Percentiles rank a stretch among this genome's conserved stretches.
phyloP scores from a whole-genome alignment of 129 eudicot species.

The Artemisia annua region DNA sequence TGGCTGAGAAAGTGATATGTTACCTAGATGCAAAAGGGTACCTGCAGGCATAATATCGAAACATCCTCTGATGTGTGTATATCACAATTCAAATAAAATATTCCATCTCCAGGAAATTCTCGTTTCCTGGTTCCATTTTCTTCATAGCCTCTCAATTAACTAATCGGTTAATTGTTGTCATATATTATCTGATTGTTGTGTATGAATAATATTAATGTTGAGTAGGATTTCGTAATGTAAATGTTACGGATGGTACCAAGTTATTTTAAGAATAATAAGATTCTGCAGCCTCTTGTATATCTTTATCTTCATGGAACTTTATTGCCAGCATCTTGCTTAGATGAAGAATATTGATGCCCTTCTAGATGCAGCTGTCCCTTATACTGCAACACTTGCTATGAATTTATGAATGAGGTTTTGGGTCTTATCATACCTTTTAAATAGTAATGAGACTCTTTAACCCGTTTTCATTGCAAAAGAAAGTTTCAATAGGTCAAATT shows the following conservation, averaged over 20 bases:
- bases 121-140: slow-evolving; percentile 38
- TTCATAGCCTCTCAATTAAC: slow-evolving; percentile 4
- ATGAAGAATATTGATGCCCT: no score
- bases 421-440: no score
- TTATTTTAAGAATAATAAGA: not conserved
- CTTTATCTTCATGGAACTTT: not conserved
- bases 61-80: slow-evolving; percentile 10
- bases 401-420: no score
- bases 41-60: slow-evolving; percentile 46
- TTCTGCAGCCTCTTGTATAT: not conserved
- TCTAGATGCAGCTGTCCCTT: no score
- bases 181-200: slow-evolving; percentile 10
- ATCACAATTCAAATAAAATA: slow-evolving; percentile 7
- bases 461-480: no score
- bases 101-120: slow-evolving; percentile 39
- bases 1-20: slow-evolving; percentile 68
- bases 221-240: slow-evolving; percentile 16
- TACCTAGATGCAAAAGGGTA: slow-evolving; percentile 79
- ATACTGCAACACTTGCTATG: no score
- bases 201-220: slow-evolving; percentile 13
- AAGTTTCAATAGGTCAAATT: no score
- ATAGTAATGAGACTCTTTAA: no score
- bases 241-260: not conserved
- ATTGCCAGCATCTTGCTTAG: no score
- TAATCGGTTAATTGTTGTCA: slow-evolving; percentile 20